Conservation (phyloP, 768 basidiomycete species). For the Cyclocybe cylindracea region DNA sequence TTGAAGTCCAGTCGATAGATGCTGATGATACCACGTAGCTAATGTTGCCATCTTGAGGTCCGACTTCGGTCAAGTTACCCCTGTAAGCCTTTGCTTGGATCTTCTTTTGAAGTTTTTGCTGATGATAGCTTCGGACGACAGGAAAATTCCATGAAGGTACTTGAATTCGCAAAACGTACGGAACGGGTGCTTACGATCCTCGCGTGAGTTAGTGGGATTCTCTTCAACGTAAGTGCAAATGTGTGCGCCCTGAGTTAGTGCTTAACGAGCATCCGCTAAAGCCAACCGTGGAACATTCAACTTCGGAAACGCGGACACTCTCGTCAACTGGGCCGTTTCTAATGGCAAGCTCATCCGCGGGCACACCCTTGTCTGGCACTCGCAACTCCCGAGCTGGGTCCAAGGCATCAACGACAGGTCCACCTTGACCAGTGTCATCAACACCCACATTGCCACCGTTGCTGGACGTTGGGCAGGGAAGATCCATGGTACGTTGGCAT, state of each 20-base stretch:
- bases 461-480: slow-evolving; percentile 45
- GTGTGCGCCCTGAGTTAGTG: too few species aligned
- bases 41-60: slow-evolving; percentile 31
- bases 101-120: not conserved
- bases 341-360: slow-evolving; percentile 33
- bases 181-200: not conserved
- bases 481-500: slow-evolving; percentile 24
- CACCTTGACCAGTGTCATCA: slow-evolving; percentile 35
- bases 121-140: not conserved
- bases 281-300: slow-evolving; percentile 28
- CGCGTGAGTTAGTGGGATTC: slow-evolving; percentile 32
- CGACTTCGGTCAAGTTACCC: slow-evolving; percentile 40
- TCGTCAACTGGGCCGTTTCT: slow-evolving; percentile 33
- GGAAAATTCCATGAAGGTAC: slow-evolving; percentile 43
- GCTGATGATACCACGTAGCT: slow-evolving; percentile 11
- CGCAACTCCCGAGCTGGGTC: slow-evolving; percentile 40
- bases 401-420: slow-evolving; percentile 29
- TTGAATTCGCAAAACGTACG: not conserved
- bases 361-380: slow-evolving; percentile 34
- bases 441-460: slow-evolving; percentile 40
- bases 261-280: too few species aligned
- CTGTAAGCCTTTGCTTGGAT: slow-evolving; percentile 12
- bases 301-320: slow-evolving; percentile 28
- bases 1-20: too few species aligned
- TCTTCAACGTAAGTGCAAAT: slow-evolving; percentile 26